Evolutionary conservation across 1,284 basidiomycete genomes (phyloP).

Genomic region (Trichosporon faecale): DNA sequence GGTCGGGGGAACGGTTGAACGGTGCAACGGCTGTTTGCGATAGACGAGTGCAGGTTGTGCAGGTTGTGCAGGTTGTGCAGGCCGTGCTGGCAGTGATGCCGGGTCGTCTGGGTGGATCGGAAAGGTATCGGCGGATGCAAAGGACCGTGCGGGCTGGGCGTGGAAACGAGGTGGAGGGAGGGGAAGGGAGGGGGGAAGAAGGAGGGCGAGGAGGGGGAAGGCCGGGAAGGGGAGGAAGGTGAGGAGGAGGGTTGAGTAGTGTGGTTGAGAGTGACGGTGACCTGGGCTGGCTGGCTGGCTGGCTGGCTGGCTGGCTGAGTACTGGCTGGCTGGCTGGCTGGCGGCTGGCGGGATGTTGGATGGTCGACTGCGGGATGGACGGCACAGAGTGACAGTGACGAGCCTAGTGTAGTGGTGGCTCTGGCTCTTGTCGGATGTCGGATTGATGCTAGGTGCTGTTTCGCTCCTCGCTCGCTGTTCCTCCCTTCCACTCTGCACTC

Average conservation of each 20-base stretch:
- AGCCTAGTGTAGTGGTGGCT: neutral
- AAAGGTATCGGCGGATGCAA: neutral
- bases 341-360: neutral
- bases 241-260: neutral
- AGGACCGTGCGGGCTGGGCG: neutral
- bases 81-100: neutral
- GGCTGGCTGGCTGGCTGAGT: no score
- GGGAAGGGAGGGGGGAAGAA: neutral
- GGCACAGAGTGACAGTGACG: neutral
- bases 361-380: neutral
- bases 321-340: neutral
- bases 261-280: neutral
- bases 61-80: no score
- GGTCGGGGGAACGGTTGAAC: neutral
- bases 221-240: neutral
- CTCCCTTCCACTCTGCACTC: neutral
- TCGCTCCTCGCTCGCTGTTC: neutral
- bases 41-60: neutral
- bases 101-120: slow-evolving; percentile 1
- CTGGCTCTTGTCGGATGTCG: neutral
- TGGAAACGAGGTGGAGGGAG: neutral
- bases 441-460: neutral
- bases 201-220: neutral
- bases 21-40: neutral
- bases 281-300: neutral